Percentiles rank a stretch among this genome's conserved stretches.
Conservation (phyloP, 352 stramenopile genomes). For the Bremia lactucae region DNA sequence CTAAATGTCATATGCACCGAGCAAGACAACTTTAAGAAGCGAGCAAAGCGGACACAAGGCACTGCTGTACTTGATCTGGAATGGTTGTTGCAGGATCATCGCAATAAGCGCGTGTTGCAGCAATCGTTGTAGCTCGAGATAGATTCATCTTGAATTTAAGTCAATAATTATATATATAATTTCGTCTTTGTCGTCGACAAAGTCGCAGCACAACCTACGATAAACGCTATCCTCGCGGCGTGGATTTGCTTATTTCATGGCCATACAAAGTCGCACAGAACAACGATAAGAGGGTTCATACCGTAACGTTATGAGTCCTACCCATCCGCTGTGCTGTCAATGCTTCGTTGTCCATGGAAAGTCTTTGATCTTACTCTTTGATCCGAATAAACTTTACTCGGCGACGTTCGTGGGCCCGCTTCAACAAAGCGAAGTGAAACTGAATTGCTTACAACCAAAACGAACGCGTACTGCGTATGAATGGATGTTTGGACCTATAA, state of each 20-base stretch:
- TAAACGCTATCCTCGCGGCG: too few relatives aligned
- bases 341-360: not conserved
- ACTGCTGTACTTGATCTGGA: slow-evolving; percentile 2
- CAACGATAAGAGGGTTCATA: not conserved
- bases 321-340: not conserved
- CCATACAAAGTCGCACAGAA: not conserved
- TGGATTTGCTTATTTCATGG: not conserved
- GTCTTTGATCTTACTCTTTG: slow-evolving; percentile 14
- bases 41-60: slow-evolving; percentile 2
- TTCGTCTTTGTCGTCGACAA: not conserved
- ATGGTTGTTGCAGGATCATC: slow-evolving; percentile 21
- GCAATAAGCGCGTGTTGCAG: slow-evolving; percentile 20
- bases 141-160: too few relatives aligned
- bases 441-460: not conserved
- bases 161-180: too few relatives aligned
- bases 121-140: slow-evolving; percentile 16
- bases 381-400: not conserved
- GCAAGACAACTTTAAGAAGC: slow-evolving; percentile 3
- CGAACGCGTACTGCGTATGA: slow-evolving; percentile 12
- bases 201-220: not conserved
- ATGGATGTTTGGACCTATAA: slow-evolving; percentile 42
- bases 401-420: not conserved
- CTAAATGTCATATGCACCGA: slow-evolving; percentile 9
- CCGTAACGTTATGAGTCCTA: not conserved
- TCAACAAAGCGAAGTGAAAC: not conserved